Percentiles rank a stretch among this genome's conserved stretches.
Evolutionary conservation across 352 stramenopile species (phyloP).

Genomic region (Globisporangium sylvaticum): DNA sequence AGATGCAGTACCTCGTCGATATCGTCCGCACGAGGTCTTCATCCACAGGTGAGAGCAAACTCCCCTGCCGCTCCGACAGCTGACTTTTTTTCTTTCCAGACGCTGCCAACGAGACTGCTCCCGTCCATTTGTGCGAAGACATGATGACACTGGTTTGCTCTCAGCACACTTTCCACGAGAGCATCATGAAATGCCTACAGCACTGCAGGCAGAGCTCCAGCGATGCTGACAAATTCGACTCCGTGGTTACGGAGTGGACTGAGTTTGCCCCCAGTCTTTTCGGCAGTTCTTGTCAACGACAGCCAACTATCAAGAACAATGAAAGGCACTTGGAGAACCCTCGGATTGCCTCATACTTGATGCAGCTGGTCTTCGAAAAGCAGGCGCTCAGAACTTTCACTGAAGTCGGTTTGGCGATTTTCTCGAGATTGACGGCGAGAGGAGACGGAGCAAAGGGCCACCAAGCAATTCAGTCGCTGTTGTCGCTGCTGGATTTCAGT

Average conservation of each 20-base stretch:
- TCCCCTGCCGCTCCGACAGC: not conserved
- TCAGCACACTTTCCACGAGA: conserved; percentile 7
- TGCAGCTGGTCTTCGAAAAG: not conserved
- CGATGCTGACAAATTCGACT: not conserved
- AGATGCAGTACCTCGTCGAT: conserved; percentile 53
- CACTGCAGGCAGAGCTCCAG: conserved; percentile 1
- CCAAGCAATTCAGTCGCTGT: not conserved
- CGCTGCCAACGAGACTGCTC: not conserved
- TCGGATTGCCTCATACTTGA: not conserved
- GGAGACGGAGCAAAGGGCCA: conserved; percentile 5
- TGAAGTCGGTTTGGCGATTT: not conserved
- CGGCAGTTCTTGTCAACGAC: not conserved
- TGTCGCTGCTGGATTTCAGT: conserved; percentile 4
- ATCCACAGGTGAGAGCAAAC: not conserved
- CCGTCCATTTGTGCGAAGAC: not conserved
- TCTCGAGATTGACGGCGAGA: not conserved
- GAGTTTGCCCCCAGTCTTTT: not conserved
- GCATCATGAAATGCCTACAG: not conserved
- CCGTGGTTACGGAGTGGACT: not conserved
- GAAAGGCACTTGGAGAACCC: not conserved
- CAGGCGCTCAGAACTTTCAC: not conserved
- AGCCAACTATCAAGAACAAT: not conserved
- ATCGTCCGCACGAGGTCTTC: conserved; percentile 18
- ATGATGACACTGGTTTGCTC: conserved; percentile 2
- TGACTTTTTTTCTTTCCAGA: no score